A percentile compares a stretch with the other conserved stretches of the same genome.
phyloP scores from a whole-genome alignment of 495 filamentous ascomycete genomes.

The Trichocladium antarcticum region DNA sequence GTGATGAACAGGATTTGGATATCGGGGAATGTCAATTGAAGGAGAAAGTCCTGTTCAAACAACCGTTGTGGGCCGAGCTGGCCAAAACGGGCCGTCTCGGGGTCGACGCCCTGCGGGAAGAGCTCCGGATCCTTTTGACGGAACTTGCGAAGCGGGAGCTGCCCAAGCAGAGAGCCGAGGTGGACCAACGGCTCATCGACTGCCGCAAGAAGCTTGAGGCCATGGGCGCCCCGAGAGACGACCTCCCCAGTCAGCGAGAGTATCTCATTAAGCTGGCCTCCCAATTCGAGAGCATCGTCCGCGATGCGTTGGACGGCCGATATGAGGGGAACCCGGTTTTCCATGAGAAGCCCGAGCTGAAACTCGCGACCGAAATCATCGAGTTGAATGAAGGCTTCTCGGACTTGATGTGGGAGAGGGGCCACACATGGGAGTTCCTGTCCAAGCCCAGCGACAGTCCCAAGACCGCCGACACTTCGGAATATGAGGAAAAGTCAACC shows the following conservation, averaged over 20 bases:
- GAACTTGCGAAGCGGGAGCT: conserved; percentile 43
- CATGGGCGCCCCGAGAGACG: conserved; percentile 36
- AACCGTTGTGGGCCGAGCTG: conserved; percentile 37
- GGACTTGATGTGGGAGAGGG: conserved; percentile 26
- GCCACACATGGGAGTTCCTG: conserved; percentile 34
- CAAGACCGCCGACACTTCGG: no score
- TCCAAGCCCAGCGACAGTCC: no score
- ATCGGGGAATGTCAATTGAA: conserved; percentile 18
- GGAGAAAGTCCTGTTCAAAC: conserved; percentile 32
- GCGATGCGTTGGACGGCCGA: conserved; percentile 20
- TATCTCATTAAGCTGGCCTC: conserved; percentile 6
- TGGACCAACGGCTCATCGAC: conserved; percentile 30
- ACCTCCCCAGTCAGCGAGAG: conserved; percentile 18
- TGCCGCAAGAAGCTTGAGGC: conserved; percentile 24
- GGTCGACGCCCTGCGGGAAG: conserved; percentile 35
- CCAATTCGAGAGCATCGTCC: conserved; percentile 5
- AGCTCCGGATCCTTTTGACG: conserved; percentile 35
- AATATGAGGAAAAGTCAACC: no score
- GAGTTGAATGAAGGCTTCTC: conserved; percentile 35
- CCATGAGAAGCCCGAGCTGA: conserved; percentile 17
- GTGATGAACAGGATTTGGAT: conserved; percentile 20
- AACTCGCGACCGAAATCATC: conserved; percentile 39
- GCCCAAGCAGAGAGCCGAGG: conserved; percentile 38
- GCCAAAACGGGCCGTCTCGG: conserved; percentile 36
- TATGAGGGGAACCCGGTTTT: conserved; percentile 37